Base-by-base conservation (phyloP, 192 early-diverging fungal genomes). In the Chytriomyces confervae region DNA sequence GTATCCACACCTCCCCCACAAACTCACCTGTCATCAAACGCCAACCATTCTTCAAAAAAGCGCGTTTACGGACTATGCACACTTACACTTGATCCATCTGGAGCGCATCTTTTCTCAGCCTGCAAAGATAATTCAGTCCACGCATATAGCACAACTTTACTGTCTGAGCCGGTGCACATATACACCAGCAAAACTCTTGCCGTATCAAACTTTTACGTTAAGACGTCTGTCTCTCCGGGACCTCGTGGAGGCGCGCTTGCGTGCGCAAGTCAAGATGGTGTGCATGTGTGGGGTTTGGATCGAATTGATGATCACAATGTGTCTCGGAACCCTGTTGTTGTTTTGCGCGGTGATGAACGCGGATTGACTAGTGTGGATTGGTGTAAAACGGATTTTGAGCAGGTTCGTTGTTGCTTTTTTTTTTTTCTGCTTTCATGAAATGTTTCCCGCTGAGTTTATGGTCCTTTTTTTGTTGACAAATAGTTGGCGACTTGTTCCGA, bases 401-500 rank as follows among this genome's bases (percentile, higher is more conserved):
- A 84, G 81, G 89, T 91, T 81, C 80, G 81, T 29, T 51, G 16
- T 13, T 1, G 50, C 0, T 27, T 36, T 5, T 51, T 20, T 43
- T 60, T 51, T 43, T 78, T 60, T 29, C 7, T 48, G 13, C 50
- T 11, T 69, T n/a, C 18, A 69, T 49, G 20, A 7, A 27, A n/a
- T 79, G 24, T 46, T 46, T 36, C 36, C 1, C 1, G 36, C 36
- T 36, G 36, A 36, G 36, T 36, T 36, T 2, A 36, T 36, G 36
- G 36, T 36, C 4, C 36, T 2, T 36, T 36, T 36, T 36, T 36
- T 36, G 36, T 36, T 36, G 47, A 70, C 73, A 45, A 50, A 24
- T 81, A 95, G 91, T 82, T 95, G 70, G 92, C 89, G 43, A 88
- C 89, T 36, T 93, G 93, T 67, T 88, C 90, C 0, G 94, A 95